phyloP scores from a whole-genome alignment of 371 early-diverging fungal genomes.

The Dichotomocladium elegans region DNA sequence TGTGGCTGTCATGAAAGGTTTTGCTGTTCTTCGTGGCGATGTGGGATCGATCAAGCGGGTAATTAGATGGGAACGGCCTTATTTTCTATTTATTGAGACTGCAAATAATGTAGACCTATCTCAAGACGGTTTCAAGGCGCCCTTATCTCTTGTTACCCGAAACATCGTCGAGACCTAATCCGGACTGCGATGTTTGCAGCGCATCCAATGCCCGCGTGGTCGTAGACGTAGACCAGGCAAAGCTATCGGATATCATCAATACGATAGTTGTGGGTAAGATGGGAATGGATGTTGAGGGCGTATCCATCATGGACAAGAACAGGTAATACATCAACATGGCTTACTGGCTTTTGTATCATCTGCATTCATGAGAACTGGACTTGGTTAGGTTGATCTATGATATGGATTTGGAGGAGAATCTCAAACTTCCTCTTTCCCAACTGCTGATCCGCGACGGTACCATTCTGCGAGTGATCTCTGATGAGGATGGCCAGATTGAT shows the following conservation, averaged over 20 bases:
- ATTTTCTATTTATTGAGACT: too few relatives aligned
- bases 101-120: constrained; percentile 48
- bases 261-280: constrained; percentile 29
- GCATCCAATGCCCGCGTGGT: constrained; percentile 40
- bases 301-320: constrained; percentile 49
- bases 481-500: constrained; percentile 42
- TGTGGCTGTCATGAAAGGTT: constrained; percentile 84
- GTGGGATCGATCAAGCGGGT: constrained; percentile 56
- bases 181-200: constrained; percentile 56
- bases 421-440: constrained; percentile 47
- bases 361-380: too few relatives aligned
- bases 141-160: constrained; percentile 49
- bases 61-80: too few relatives aligned
- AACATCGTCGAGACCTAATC: constrained; percentile 51
- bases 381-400: constrained; percentile 88
- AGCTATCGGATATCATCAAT: constrained; percentile 51
- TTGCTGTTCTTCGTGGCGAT: constrained; percentile 62
- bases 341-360: too few relatives aligned
- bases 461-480: constrained; percentile 50
- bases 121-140: constrained; percentile 49
- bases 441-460: constrained; percentile 59
- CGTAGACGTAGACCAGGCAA: constrained; percentile 42
- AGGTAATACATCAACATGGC: too few relatives aligned
- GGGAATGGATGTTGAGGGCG: constrained; percentile 41
- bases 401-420: constrained; percentile 86